Evolutionary conservation across 73 alveolate species (phyloP).

Genomic region (Tetrahymena thermophila): DNA sequence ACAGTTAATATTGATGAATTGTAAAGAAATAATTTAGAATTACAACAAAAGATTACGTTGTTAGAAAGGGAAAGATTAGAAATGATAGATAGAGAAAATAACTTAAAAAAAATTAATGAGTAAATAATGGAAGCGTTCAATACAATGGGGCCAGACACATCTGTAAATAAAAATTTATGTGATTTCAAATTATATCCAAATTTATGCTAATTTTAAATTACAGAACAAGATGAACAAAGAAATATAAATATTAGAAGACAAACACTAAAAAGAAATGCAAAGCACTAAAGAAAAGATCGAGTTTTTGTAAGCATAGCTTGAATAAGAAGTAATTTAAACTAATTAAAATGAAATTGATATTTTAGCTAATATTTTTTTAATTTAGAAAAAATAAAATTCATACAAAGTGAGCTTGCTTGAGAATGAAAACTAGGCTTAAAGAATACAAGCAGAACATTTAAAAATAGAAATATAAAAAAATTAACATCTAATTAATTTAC

Average conservation of each 20-base stretch:
- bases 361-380: not conserved
- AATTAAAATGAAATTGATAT: no score
- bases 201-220: not conserved
- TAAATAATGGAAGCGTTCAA: not conserved
- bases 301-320: not conserved
- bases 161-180: not conserved
- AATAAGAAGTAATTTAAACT: not conserved
- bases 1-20: not conserved
- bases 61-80: not conserved
- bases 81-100: not conserved
- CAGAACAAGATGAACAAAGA: not conserved
- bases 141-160: not conserved
- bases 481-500: not conserved
- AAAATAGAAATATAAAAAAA: not conserved
- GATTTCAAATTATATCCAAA: not conserved
- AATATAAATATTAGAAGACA: not conserved
- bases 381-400: not conserved
- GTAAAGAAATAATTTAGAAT: not conserved
- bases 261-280: not conserved
- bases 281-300: not conserved
- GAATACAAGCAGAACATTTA: not conserved
- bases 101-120: not conserved
- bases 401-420: not conserved
- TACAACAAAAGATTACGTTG: not conserved
- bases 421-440: not conserved